Evolutionary conservation across 2,329 filamentous ascomycete species (phyloP), one percentile per base, ranked within the genome.

Genomic region (Neurospora sp.): DNA sequence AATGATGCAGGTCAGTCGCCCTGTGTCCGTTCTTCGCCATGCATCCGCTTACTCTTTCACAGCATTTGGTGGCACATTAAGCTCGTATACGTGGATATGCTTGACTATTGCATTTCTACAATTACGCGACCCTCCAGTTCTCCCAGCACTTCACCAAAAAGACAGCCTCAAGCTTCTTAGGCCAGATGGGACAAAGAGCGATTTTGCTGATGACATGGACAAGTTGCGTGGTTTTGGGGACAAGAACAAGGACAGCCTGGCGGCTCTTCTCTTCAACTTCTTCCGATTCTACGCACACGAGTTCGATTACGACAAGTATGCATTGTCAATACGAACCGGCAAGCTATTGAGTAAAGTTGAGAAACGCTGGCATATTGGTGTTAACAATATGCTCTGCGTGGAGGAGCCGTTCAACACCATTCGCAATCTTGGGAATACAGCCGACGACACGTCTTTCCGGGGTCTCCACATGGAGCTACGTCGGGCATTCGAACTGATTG

Each of bases 11-110:
- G 94, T 97, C 84, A 83, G 91, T 82, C 33, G n/a, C 46, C 46
- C 66, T 17, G 9, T n/a, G 36, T 36, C 15, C n/a, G 15, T 40
- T 40, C 36, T 9, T 6, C 39, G 69, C 62, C 13, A 38, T 70
- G 33, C 72, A 68, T 52, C 66, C 42, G 15, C 67, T 52, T 40
- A 68, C 39, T 66, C 71, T 67, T 4, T 23, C 70, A 40, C 78
- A 96, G 96, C 92, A 71, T 93, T 93, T 78, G 94, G 96, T 73
- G 94, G 93, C 70, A 99, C 96, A 7, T 85, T 99, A 71, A 98
- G 95, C 80, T 99, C 96, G 19, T 99, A 99, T 78, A 97, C 96
- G 28, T 99, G 96, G 96, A 98, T 98, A 78, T 99, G 96, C 80
- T 89, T 99, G 85, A 97, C 98, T 74, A 91, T 99, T 78, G 96